Evolutionary conservation across 1,139 yeast genomes (phyloP), one percentile per base, ranked within the genome.

Genomic region (Candida smagusa): DNA sequence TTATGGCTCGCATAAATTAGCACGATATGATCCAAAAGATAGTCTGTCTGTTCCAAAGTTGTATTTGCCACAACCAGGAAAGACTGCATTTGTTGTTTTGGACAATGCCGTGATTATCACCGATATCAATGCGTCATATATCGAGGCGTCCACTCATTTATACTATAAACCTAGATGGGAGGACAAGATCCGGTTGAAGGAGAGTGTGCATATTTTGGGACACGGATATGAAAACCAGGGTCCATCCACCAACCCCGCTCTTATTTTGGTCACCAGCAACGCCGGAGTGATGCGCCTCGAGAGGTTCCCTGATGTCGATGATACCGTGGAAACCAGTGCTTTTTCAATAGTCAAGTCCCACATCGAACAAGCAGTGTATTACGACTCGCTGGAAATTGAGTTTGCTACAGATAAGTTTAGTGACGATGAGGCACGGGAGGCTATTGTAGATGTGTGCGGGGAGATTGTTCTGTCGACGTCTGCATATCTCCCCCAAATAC

Each of bases 301-400:
- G 48, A 54, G 75, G 35, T 75, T 72, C 40, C 44, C 52, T 3
- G 59, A 51, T 13, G 35, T 35, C 6, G 44, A 42, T 9, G 42
- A 38, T n/a, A 52, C 47, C 12, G 47, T 48, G 7, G 46, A 48
- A 12, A 40, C 30, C 7, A 57, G 55, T 30, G 65, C 70, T 1
- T 46, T 67, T 2, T 59, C 69, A 6, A 65, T 79, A 39, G 68
- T 83, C 33, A 83, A 82, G 53, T 75, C 88, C 0, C 88, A 80
- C 47, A 74, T 89, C 22, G 94, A 84, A 49, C 97, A 89, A 58
- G 95, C 88, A 0, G 77, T 89, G 1, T 84, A 80, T 50, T 83
- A 71, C 48, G 67, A 68, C 39, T 58, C 70, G 1, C 24, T 52
- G 37, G 50, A 77, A 64, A 41, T 89, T 22, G 77, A 79, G 31